phyloP scores from a whole-genome alignment of 1,284 basidiomycete species.

The Ceratobasidium sp. region DNA sequence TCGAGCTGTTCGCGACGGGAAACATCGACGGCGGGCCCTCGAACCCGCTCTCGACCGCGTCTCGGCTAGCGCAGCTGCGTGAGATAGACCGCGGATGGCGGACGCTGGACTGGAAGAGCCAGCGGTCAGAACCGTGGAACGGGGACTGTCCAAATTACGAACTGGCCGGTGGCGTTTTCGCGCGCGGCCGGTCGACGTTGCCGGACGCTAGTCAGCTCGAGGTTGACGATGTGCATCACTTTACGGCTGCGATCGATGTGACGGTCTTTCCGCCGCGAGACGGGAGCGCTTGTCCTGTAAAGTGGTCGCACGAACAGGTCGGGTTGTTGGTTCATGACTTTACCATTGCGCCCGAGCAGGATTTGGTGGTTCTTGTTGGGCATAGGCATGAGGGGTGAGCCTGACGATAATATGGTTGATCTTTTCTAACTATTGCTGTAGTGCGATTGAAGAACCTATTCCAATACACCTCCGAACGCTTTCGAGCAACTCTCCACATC shows the following conservation, averaged over 20 bases:
- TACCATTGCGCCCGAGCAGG: slow-evolving; percentile 44
- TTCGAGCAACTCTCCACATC: slow-evolving; percentile 39
- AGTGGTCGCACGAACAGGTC: slow-evolving; percentile 38
- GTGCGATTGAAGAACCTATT: slow-evolving; percentile 37
- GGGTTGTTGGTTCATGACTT: slow-evolving; percentile 41
- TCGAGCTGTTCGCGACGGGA: slow-evolving; percentile 42
- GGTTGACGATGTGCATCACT: slow-evolving; percentile 39
- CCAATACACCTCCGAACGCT: slow-evolving; percentile 40
- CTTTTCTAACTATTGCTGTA: background rate
- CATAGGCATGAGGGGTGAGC: slow-evolving; percentile 42
- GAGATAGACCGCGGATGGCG: slow-evolving; percentile 43
- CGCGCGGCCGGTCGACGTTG: slow-evolving; percentile 39
- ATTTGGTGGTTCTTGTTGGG: slow-evolving; percentile 40
- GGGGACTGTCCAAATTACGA: slow-evolving; percentile 44
- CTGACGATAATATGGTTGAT: background rate
- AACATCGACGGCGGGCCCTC: slow-evolving; percentile 31
- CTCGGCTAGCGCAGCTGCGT: slow-evolving; percentile 35
- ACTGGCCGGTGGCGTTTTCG: slow-evolving; percentile 40
- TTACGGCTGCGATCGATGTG: slow-evolving; percentile 42
- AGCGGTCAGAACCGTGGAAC: slow-evolving; percentile 31
- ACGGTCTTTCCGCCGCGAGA: slow-evolving; percentile 36
- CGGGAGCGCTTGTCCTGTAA: background rate
- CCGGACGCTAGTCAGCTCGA: slow-evolving; percentile 28
- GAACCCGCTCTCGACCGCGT: slow-evolving; percentile 38
- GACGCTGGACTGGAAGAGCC: slow-evolving; percentile 39